Evolutionary conservation across 139 green algal species (phyloP).

Genomic region (Chlorella vulgaris): DNA sequence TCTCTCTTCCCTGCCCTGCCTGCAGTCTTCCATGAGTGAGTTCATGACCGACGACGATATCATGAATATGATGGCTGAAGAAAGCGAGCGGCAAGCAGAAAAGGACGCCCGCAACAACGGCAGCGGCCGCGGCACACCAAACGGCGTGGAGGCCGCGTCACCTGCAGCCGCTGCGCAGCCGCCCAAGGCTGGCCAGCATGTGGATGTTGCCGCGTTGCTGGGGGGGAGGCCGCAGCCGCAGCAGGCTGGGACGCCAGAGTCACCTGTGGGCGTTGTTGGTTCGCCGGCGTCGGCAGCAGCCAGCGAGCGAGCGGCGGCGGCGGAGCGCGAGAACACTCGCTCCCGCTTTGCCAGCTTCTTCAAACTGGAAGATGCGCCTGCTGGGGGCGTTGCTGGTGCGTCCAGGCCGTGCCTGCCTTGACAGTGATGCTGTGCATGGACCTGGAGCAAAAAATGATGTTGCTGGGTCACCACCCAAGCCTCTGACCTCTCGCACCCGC

Average conservation of each 20-base stretch:
- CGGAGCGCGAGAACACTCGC: slow-evolving; percentile 9
- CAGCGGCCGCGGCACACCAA: neutral
- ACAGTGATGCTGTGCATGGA: no score
- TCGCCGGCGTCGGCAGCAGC: neutral
- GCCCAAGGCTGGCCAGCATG: slow-evolving; percentile 29
- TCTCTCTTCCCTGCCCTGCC: no score
- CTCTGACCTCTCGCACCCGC: neutral
- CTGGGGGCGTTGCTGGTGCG: neutral
- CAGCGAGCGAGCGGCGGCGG: neutral
- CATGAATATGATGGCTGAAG: slow-evolving; percentile 19
- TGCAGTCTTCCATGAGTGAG: slow-evolving; percentile 20
- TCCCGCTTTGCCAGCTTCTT: slow-evolving; percentile 44
- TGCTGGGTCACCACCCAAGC: no score
- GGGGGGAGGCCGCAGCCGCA: slow-evolving; percentile 16
- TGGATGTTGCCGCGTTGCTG: slow-evolving; percentile 40
- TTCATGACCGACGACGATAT: slow-evolving; percentile 26
- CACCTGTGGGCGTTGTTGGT: neutral
- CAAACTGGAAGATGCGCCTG: slow-evolving; percentile 30
- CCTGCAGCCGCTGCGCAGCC: neutral
- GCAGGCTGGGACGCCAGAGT: no score
- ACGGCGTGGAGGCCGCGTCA: neutral
- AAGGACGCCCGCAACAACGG: no score
- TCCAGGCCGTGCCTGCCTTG: neutral
- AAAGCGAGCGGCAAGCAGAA: neutral
- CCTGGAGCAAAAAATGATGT: no score